Conservation (phyloP, 306 rosid genomes). For the Quercus engelmannii region DNA sequence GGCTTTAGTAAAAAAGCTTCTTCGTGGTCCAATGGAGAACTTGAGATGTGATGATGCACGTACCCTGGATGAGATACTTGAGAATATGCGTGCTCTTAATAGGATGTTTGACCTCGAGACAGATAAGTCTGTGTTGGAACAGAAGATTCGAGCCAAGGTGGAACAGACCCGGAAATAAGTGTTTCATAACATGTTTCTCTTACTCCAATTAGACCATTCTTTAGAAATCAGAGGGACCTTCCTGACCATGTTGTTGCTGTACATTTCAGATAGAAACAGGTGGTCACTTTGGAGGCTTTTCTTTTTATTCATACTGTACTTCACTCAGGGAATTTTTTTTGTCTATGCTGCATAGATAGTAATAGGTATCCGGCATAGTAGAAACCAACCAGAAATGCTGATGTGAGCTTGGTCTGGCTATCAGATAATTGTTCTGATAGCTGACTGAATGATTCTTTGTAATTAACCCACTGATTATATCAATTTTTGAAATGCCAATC, state of each 20-base stretch:
- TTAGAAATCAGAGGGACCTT: not conserved
- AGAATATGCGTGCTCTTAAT: constrained; percentile 81
- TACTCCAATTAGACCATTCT: constrained; percentile 10
- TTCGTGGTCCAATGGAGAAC: constrained; percentile 91
- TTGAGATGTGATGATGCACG: constrained; percentile 67
- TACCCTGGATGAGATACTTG: constrained; percentile 53
- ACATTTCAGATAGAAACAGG: constrained; percentile 9
- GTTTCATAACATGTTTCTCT: constrained; percentile 11
- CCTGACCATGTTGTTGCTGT: constrained; percentile 17
- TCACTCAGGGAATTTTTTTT: not conserved
- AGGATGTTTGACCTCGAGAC: constrained; percentile 92
- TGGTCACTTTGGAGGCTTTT: constrained; percentile 22
- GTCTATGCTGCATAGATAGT: constrained; percentile 4
- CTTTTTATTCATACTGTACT: constrained; percentile 29
- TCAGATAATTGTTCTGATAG: not conserved
- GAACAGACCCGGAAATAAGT: constrained; percentile 39
- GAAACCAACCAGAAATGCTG: not conserved
- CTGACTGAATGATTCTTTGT: constrained; percentile 6
- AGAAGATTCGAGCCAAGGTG: constrained; percentile 73
- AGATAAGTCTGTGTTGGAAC: constrained; percentile 62
- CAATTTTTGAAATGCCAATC: not conserved
- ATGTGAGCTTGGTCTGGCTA: not conserved
- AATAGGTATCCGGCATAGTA: constrained; percentile 7
- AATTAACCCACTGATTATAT: not conserved
- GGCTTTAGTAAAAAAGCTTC: constrained; percentile 72